Base-by-base conservation (phyloP, 345 rosid species). In the Zanthoxylum bungeanum region DNA sequence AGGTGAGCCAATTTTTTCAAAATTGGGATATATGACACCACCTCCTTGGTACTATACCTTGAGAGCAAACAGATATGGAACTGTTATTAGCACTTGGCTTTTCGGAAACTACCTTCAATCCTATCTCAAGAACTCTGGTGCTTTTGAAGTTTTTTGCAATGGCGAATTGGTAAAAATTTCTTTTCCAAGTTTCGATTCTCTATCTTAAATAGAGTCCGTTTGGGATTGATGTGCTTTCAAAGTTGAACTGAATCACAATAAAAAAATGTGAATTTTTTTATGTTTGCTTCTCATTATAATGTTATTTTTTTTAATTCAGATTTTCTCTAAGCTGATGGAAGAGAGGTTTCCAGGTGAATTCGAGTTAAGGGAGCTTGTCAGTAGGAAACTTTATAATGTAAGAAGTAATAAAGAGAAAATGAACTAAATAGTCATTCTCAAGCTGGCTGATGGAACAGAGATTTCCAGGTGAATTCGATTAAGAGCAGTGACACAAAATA, bases 81-180 rank as follows among this genome's bases (percentile, higher is more conserved):
- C 68, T 6, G 60, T 74, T 19, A 74, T 80, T 7, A 62, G 65
- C 52, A 64, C 71, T 56, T 77, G 76, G 78, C 68, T 80, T 57
- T 37, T 77, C 1, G 84, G 81, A 37, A 77, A 81, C 53, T 64
- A 72, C 17, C 16, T 81, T 66, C 77, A 75, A 33, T 68, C 84
- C 25, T 58, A 51, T 36, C 77, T 75, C 3, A 68, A 72, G 47
- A 53, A 66, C 39, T 81, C 79, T 8, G 79, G 79, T 17, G 84
- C 84, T 46, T 81, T 81, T 44, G 81, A 81, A 68, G 77, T 75
- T 21, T 67, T 59, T 37, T 72, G 81, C 50, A 68, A 75, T 49
- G 57, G 68, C 49, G 62, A 81, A 50, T 36, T 77, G 81, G 77
- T 81, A 7, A 55, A 37, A 63, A 40, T 5, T 10, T 39, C 12